These are phyloP conservation scores for Posidonia oceanica DNA, from an alignment of 116 monocot genomes.

Conservation along the genomic window DNA sequence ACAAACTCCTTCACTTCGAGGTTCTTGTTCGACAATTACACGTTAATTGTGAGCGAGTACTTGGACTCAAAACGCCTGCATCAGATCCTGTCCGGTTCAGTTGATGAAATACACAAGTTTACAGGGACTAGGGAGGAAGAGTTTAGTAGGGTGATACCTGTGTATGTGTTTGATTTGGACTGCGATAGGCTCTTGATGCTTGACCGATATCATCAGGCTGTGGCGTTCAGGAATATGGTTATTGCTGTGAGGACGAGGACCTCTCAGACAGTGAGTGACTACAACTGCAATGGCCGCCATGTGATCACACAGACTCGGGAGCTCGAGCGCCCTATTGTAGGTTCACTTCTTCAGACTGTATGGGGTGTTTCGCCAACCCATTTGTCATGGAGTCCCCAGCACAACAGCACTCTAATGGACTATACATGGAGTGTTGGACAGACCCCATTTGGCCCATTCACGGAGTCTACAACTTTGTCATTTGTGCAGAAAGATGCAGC, in stretches of 20 bases:
- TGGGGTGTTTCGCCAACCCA: slow-evolving; percentile 93
- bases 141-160: slow-evolving; percentile 47
- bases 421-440: slow-evolving; percentile 96
- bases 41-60: slow-evolving; percentile 88
- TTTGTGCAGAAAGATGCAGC: slow-evolving; percentile 95
- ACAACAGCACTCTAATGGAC: slow-evolving; percentile 64
- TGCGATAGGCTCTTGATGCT: slow-evolving; percentile 64
- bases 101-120: slow-evolving; percentile 37
- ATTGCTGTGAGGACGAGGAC: slow-evolving; percentile 74
- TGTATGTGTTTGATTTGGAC: slow-evolving; percentile 87
- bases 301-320: slow-evolving; percentile 69
- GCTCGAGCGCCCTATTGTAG: slow-evolving; percentile 70
- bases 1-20: slow-evolving; percentile 76
- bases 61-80: slow-evolving; percentile 69
- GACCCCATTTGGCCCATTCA: slow-evolving; percentile 90
- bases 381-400: slow-evolving; percentile 71
- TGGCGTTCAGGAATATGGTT: slow-evolving; percentile 89
- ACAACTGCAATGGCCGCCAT: slow-evolving; percentile 90
- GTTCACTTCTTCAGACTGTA: slow-evolving; percentile 76
- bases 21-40: slow-evolving; percentile 90
- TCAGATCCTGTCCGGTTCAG: slow-evolving; percentile 55
- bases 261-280: slow-evolving; percentile 78
- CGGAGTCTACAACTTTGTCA: slow-evolving; percentile 54
- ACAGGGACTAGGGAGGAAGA: slow-evolving; percentile 37
- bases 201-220: slow-evolving; percentile 78